Conservation (phyloP, 305 asterid genomes). For the Solanum aculeatissimum region DNA sequence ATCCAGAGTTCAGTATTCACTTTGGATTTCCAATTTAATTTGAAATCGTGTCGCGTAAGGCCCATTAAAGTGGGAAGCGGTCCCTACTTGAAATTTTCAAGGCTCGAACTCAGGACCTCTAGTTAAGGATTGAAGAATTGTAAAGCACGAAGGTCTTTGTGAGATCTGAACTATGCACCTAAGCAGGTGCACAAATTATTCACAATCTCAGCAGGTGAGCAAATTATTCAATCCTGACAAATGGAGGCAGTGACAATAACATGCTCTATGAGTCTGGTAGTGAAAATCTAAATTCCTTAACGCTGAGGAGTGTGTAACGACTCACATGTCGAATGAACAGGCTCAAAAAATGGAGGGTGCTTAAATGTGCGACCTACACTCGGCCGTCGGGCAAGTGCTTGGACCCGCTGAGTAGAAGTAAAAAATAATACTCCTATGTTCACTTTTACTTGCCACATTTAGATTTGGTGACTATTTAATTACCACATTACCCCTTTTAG, state of each 20-base stretch:
- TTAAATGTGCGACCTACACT: not conserved
- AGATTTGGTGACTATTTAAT: too few relatives aligned
- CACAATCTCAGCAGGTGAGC: too few relatives aligned
- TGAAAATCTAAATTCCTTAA: not conserved
- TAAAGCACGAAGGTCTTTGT: not conserved
- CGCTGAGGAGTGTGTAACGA: slow-evolving; percentile 27
- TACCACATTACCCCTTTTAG: too few relatives aligned
- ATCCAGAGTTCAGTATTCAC: not conserved
- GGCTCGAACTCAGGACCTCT: too few relatives aligned
- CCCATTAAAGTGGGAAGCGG: too few relatives aligned
- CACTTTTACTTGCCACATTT: too few relatives aligned
- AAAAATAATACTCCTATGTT: not conserved
- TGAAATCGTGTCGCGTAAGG: too few relatives aligned
- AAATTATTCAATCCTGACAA: not conserved
- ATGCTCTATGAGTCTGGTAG: not conserved
- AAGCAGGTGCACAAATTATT: not conserved
- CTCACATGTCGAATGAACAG: slow-evolving; percentile 39
- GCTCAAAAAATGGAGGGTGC: slow-evolving; percentile 27
- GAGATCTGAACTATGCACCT: not conserved
- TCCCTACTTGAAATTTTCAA: too few relatives aligned
- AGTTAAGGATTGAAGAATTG: too few relatives aligned
- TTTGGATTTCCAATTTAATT: not conserved
- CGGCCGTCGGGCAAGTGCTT: not conserved
- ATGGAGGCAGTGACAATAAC: not conserved
- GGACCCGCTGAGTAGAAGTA: not conserved